Percentiles rank a stretch among this genome's conserved stretches.
phyloP scores from a whole-genome alignment of 2,329 filamentous ascomycete species.

The Pyrenophora seminiperda region DNA sequence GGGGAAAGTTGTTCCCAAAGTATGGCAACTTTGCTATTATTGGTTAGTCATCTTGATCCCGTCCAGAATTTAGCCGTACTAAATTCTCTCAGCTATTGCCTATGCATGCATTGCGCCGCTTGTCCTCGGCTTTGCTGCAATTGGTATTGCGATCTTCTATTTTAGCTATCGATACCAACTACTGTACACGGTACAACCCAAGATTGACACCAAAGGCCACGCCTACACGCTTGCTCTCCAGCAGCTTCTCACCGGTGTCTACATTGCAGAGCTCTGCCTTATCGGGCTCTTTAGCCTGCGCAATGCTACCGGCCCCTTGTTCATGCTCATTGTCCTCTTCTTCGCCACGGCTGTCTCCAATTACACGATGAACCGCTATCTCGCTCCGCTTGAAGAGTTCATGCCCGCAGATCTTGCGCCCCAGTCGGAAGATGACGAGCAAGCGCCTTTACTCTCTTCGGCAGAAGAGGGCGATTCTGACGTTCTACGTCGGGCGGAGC shows the following conservation, averaged over 20 bases:
- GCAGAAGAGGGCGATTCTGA: conserved; percentile 40
- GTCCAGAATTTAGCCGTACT: conserved; percentile 7
- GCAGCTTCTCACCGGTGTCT: conserved; percentile 82
- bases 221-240: conserved; percentile 87
- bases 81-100: conserved; percentile 65
- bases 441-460: conserved; percentile 37
- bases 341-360: conserved; percentile 42
- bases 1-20: conserved; percentile 50
- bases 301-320: conserved; percentile 40
- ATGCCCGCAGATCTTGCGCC: conserved; percentile 41
- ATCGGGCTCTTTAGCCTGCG: conserved; percentile 74
- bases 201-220: conserved; percentile 85
- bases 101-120: conserved; percentile 88
- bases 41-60: conserved; percentile 30
- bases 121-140: conserved; percentile 78
- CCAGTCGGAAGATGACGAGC: conserved; percentile 32
- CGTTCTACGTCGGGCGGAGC: conserved; percentile 24
- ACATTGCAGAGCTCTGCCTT: conserved; percentile 80
- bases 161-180: conserved; percentile 89
- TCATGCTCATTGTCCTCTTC: conserved; percentile 42
- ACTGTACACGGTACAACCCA: conserved; percentile 80
- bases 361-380: conserved; percentile 40
- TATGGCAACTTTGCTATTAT: conserved; percentile 50
- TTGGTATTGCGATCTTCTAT: conserved; percentile 81
- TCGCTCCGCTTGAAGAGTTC: conserved; percentile 44